Base-by-base conservation (phyloP, 495 filamentous ascomycete genomes). In the Neurospora sp. region DNA sequence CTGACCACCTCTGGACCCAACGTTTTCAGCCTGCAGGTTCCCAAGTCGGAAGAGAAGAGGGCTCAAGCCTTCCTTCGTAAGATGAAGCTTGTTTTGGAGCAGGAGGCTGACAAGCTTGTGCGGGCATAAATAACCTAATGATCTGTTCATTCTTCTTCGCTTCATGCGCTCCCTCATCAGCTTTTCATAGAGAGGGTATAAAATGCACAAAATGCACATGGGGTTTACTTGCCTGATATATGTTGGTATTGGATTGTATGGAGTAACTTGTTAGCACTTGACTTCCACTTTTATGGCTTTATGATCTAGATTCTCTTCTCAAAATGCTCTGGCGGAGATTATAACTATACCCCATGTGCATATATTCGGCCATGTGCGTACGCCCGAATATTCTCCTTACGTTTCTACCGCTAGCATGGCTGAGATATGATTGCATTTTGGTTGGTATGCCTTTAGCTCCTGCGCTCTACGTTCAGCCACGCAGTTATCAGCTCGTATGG, bases 21-120 rank as follows among this genome's bases (percentile, higher is more conserved):
- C 82, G 82, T 94, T 0, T 94, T 97, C 78, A 94, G 90, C 78
- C 82, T 98, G 72, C 89, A 81, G 38, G 94, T 94, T 0, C 89
- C 90, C 22, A 89, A 85, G 77, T 86, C 85, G 7, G 96, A 99
- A 77, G 92, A 94, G 86, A 87, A 87, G 81, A 83, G 95, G 76
- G 96, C 92, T 10, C 86, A 85, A 78, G 84, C 89, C 3, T 99
- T 97, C 83, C 80, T 99, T 71, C 90, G 92, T 81, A 89, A 92
- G 68, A 84, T 98, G 42, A 96, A 97, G 88, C 82, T 83, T 22
- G 86, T 94, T 31, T 82, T 99, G 76, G 95, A 96, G 81, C 86
- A 85, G 65, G 92, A 97, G 82, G 94, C 96, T 18, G 94, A 90
- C 20, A 85, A 90, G 70, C 81, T 98, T 69, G 89, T 98, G 68